Evolutionary conservation across 768 basidiomycete genomes (phyloP).

Genomic region (Agaricus bisporus): DNA sequence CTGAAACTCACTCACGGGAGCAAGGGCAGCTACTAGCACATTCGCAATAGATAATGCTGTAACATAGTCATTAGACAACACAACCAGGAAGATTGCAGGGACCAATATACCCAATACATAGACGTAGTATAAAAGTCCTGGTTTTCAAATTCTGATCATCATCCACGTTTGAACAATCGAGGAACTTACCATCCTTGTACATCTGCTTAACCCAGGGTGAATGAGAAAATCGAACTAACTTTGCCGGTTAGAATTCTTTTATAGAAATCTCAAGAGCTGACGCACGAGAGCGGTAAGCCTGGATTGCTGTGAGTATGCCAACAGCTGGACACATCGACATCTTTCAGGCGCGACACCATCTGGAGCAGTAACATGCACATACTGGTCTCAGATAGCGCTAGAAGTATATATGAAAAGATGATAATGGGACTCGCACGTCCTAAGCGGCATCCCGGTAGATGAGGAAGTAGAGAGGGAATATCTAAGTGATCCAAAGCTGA

Average conservation of each 20-base stretch:
- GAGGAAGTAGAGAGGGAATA: constrained; percentile 13
- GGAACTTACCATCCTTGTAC: constrained; percentile 30
- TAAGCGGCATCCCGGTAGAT: constrained; percentile 25
- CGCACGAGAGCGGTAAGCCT: constrained; percentile 33
- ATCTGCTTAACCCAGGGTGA: constrained; percentile 30
- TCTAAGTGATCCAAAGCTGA: background rate
- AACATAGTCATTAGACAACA: background rate
- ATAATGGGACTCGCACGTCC: constrained; percentile 27
- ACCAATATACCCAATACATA: constrained; percentile 28
- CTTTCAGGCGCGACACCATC: background rate
- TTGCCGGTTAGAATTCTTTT: background rate
- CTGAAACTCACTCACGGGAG: constrained; percentile 22
- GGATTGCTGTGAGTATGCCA: constrained; percentile 29
- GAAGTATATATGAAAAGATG: constrained; percentile 29
- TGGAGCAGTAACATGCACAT: background rate
- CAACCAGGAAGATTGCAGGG: background rate
- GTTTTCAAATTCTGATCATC: background rate
- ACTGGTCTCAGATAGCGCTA: constrained; percentile 36
- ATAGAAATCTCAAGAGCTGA: background rate
- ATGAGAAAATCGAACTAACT: constrained; percentile 27
- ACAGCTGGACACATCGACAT: constrained; percentile 22
- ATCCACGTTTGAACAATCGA: background rate
- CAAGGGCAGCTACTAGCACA: constrained; percentile 30
- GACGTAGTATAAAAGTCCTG: constrained; percentile 35
- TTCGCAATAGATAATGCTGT: constrained; percentile 33